Percentiles rank a stretch among this genome's conserved stretches.
Conservation (phyloP, 2,329 filamentous ascomycete genomes). For the Exophiala dermatitidis region DNA sequence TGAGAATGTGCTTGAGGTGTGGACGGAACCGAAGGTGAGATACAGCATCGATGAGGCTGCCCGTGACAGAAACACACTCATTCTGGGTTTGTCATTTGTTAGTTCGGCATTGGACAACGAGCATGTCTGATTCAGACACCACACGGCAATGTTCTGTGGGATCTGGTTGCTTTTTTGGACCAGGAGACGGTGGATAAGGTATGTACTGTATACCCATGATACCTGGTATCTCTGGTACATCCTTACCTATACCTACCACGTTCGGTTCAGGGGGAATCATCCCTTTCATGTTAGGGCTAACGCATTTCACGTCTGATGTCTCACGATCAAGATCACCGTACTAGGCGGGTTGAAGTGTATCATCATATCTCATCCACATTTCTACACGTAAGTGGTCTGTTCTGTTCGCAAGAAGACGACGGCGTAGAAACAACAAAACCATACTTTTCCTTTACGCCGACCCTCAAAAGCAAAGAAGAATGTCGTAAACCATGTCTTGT, state of each 20-base stretch:
- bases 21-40: constrained; percentile 26
- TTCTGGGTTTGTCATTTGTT: background rate
- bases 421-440: background rate
- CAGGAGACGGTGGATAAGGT: constrained; percentile 48
- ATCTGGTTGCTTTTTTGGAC: constrained; percentile 65
- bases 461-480: background rate
- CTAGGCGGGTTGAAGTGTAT: constrained; percentile 65
- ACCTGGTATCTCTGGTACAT: background rate
- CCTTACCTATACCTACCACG: background rate
- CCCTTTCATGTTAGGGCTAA: background rate
- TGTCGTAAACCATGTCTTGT: no score
- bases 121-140: constrained; percentile 61
- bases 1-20: constrained; percentile 18
- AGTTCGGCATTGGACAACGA: constrained; percentile 68
- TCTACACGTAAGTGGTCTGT: constrained; percentile 50
- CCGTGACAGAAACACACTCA: background rate
- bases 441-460: background rate
- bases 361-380: constrained; percentile 73
- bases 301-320: constrained; percentile 1
- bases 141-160: constrained; percentile 69
- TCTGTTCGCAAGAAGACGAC: background rate
- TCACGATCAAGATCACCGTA: constrained; percentile 40
- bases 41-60: no score
- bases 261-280: no score
- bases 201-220: background rate